These are phyloP conservation scores for Fusarium nisikadoi DNA, from an alignment of 2,329 filamentous ascomycete species.

Conservation along the genomic window DNA sequence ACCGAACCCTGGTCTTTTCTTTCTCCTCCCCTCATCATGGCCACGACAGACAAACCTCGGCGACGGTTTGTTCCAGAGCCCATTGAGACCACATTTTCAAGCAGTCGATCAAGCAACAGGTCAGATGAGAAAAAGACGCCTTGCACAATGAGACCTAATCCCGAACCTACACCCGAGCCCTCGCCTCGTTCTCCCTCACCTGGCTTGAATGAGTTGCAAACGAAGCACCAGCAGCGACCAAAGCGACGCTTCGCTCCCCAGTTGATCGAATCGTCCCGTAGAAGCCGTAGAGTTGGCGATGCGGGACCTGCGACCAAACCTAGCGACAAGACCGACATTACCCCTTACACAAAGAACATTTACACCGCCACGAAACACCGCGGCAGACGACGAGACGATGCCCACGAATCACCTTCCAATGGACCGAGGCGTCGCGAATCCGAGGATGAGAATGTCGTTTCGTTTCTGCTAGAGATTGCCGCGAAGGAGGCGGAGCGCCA, in stretches of 20 bases:
- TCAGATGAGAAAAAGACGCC: slow-evolving; percentile 38
- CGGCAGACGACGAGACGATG: slow-evolving; percentile 45
- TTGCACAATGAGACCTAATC: slow-evolving; percentile 58
- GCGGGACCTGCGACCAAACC: slow-evolving; percentile 69
- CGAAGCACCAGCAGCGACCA: slow-evolving; percentile 53
- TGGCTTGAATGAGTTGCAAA: slow-evolving; percentile 52
- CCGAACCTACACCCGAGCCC: slow-evolving; percentile 66
- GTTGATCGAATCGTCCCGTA: slow-evolving; percentile 81
- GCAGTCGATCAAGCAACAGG: slow-evolving; percentile 59
- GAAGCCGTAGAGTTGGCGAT: slow-evolving; percentile 75
- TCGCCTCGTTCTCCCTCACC: slow-evolving; percentile 63
- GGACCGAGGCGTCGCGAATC: slow-evolving; percentile 66
- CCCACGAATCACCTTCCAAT: slow-evolving; percentile 21
- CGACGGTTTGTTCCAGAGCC: slow-evolving; percentile 75
- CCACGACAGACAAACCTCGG: slow-evolving; percentile 55
- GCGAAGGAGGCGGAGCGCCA: slow-evolving; percentile 83
- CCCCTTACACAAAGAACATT: slow-evolving; percentile 70
- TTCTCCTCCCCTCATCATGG: slow-evolving; percentile 53
- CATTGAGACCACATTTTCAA: slow-evolving; percentile 76
- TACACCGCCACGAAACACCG: slow-evolving; percentile 60
- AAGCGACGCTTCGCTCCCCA: slow-evolving; percentile 76
- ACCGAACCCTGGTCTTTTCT: slow-evolving; percentile 45
- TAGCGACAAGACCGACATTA: slow-evolving; percentile 78
- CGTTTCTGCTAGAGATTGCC: slow-evolving; percentile 82
- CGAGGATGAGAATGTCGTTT: slow-evolving; percentile 79